Base-by-base conservation (phyloP, 257 asterid genomes). In the Vinca minor region DNA sequence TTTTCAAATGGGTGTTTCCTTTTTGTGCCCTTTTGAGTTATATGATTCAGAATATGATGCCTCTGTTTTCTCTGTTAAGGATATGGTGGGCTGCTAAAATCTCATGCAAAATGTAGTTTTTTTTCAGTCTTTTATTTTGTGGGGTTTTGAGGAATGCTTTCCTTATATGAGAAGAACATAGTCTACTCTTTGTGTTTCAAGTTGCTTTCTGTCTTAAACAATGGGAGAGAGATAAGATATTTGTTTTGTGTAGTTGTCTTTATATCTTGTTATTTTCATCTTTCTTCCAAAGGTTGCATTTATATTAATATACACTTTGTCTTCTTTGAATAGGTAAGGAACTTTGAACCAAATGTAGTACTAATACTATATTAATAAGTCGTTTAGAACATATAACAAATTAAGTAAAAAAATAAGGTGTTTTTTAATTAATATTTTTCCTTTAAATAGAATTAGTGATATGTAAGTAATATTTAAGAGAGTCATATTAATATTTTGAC, bases 211-310 rank as follows among this genome's bases (percentile, higher is more conserved):
- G 9, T 15, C 39, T 57, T 65, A n/a, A n/a, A 64, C 64, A 65
- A 73, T 52, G 56, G 74, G 72, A 52, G 67, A n/a, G n/a, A 60
- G 74, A 47, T 61, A 14, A 62, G 72, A 64, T 65, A 67, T n/a
- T n/a, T n/a, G n/a, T n/a, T 57, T 38, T 42, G 63, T 59, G 60
- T 29, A 57, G 41, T 69, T 64, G 17, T 69, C 71, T 62, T 59
- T 17, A 49, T 67, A 84, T 75, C 70, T 46, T 54, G 83, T 81
- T 75, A 64, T 82, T 80, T 78, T 84, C 85, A 73, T 48, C 62
- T 46, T 31, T 74, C 72, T 72, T 69, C 25, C 74, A 71, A 28
- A 28, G 62, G 50, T 68, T 66, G 77, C 59, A 67, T 59, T 53
- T 20, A 64, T 53, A 38, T 50, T 34, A 3, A 34, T 34, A 67